Conservation (phyloP, 2,329 filamentous ascomycete species). For the Fonsecaea pedrosoi region DNA sequence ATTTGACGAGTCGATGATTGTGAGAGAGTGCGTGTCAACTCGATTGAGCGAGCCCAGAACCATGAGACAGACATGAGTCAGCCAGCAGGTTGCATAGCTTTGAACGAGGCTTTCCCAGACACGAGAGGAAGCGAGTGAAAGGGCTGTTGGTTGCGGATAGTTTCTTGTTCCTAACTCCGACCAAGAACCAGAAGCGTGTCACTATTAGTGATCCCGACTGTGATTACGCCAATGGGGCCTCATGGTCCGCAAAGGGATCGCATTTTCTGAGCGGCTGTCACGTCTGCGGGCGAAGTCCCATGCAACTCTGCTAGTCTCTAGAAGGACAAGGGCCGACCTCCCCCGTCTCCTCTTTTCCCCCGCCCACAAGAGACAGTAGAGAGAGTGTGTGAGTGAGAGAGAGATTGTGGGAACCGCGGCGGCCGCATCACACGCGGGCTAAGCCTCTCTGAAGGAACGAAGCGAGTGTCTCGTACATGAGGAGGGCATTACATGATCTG, state of each 20-base stretch:
- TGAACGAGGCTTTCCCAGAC: conserved; percentile 9
- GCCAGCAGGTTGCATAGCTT: not conserved
- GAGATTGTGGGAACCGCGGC: conserved; percentile 7
- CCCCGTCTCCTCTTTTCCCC: conserved; percentile 5
- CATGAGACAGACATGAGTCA: not conserved
- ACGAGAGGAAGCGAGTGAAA: conserved; percentile 1
- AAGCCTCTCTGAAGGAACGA: conserved; percentile 8
- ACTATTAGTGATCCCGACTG: conserved; percentile 27
- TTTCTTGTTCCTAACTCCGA: conserved; percentile 24
- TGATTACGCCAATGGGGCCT: conserved; percentile 14
- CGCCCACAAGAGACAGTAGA: not conserved
- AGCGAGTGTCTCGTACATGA: not conserved
- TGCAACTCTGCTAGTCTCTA: conserved; percentile 16
- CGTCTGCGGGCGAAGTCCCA: conserved; percentile 2
- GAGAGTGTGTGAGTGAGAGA: not conserved
- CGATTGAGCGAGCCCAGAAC: too few relatives aligned
- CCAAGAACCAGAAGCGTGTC: not conserved
- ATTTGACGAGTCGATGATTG: not conserved
- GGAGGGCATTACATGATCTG: conserved; percentile 10
- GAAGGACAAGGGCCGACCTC: conserved; percentile 1
- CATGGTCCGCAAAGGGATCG: conserved; percentile 10
- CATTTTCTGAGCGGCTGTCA: conserved; percentile 3
- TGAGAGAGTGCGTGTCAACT: not conserved
- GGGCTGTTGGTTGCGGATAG: conserved; percentile 1
- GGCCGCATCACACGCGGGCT: not conserved